phyloP scores from a whole-genome alignment of 2,329 filamentous ascomycete species.

The Fusarium paranaense region DNA sequence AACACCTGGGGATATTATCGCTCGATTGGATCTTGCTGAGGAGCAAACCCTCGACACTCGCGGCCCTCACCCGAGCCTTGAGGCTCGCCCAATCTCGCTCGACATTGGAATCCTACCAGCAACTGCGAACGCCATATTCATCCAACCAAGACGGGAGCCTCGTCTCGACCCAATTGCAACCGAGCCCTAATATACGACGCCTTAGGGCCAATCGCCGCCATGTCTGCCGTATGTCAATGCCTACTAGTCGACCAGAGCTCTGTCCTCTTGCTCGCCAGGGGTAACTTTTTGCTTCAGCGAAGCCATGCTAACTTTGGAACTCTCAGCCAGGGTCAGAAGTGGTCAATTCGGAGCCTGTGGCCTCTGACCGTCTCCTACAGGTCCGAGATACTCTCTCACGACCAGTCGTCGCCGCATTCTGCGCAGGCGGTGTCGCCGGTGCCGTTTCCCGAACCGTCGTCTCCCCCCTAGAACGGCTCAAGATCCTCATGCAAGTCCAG shows the following conservation, averaged over 20 bases:
- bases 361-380: slow-evolving; percentile 45
- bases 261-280: background rate
- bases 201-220: slow-evolving; percentile 27
- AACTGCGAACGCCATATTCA: slow-evolving; percentile 24
- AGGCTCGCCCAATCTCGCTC: slow-evolving; percentile 21
- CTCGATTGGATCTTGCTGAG: slow-evolving; percentile 1
- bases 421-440: slow-evolving; percentile 92
- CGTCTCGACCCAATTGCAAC: slow-evolving; percentile 39
- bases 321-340: slow-evolving; percentile 44
- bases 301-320: slow-evolving; percentile 24
- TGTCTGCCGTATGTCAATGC: slow-evolving; percentile 48
- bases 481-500: slow-evolving; percentile 98
- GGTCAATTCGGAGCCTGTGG: slow-evolving; percentile 42
- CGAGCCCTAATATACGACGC: slow-evolving; percentile 20
- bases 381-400: slow-evolving; percentile 73
- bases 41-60: background rate
- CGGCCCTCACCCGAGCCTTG: background rate
- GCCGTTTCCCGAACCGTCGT: slow-evolving; percentile 98
- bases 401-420: slow-evolving; percentile 90
- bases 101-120: slow-evolving; percentile 32
- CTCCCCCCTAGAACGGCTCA: slow-evolving; percentile 92
- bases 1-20: slow-evolving; percentile 22
- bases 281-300: background rate
- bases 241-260: background rate
- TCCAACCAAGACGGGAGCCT: slow-evolving; percentile 31